Conservation (phyloP, 2,329 filamentous ascomycete genomes). For the Colletotrichum salicis region DNA sequence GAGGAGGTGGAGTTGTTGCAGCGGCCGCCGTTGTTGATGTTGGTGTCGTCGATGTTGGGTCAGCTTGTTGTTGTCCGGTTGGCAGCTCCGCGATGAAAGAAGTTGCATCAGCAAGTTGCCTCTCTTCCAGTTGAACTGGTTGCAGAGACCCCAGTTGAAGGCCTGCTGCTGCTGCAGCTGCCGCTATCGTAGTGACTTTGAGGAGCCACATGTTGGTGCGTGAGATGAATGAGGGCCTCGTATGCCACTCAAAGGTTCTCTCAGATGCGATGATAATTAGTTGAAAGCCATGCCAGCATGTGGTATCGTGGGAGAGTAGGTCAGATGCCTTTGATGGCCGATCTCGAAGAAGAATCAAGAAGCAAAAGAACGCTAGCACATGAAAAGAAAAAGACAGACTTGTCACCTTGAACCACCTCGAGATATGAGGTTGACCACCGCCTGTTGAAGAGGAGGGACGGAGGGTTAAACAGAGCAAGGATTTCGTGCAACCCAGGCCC, state of each 20-base stretch:
- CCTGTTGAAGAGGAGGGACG: conserved; percentile 1
- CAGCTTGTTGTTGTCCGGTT: conserved; percentile 2
- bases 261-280: conserved; percentile 6
- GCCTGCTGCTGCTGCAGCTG: conserved; percentile 20
- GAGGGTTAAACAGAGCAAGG: conserved; percentile 22
- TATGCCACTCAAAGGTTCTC: conserved; percentile 3
- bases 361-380: not conserved
- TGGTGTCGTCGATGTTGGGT: not conserved
- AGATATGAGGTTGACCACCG: conserved; percentile 5
- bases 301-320: not conserved
- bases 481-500: conserved; percentile 5
- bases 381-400: not conserved
- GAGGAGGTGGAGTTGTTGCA: conserved; percentile 8
- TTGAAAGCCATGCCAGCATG: conserved; percentile 32
- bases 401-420: conserved; percentile 6
- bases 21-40: not conserved
- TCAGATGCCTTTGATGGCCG: not conserved
- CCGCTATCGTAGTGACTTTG: conserved; percentile 16
- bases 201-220: conserved; percentile 24
- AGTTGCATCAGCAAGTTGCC: not conserved
- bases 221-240: not conserved
- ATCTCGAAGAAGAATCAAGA: not conserved
- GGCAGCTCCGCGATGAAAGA: conserved; percentile 30
- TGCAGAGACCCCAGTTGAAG: conserved; percentile 11
- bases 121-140: not conserved